phyloP scores from a whole-genome alignment of 352 stramenopile species.

The Thalassiosira mediterranea region DNA sequence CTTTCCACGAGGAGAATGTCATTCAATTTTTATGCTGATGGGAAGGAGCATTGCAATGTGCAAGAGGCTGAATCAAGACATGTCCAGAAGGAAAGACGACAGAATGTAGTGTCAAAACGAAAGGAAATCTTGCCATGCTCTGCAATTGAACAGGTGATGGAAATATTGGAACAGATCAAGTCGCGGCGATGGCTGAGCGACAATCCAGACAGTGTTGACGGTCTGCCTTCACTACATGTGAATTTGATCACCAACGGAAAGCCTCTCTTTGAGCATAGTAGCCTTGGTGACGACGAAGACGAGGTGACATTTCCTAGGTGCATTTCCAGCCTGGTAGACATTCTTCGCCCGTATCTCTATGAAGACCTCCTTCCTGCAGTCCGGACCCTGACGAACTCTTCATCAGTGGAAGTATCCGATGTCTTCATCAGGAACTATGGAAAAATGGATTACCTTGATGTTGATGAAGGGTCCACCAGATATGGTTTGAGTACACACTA shows the following conservation, averaged over 20 bases:
- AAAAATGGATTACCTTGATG: conserved; percentile 10
- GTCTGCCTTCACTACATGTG: conserved; percentile 66
- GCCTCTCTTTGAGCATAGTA: conserved; percentile 36
- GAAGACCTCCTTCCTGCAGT: conserved; percentile 54
- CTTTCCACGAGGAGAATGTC: conserved; percentile 28
- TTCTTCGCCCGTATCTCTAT: conserved; percentile 60
- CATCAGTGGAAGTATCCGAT: conserved; percentile 60
- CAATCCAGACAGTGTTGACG: conserved; percentile 73
- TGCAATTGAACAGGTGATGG: conserved; percentile 7
- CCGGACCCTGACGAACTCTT: conserved; percentile 39
- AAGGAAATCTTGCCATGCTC: conserved; percentile 12
- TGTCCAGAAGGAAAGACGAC: background rate
- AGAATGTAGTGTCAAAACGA: conserved; percentile 19
- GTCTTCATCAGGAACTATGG: conserved; percentile 75
- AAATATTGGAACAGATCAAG: conserved; percentile 25
- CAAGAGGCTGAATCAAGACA: no score
- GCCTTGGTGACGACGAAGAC: conserved; percentile 12
- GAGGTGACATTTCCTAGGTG: conserved; percentile 31
- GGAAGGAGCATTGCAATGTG: background rate
- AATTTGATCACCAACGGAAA: conserved; percentile 64
- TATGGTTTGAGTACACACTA: conserved; percentile 67
- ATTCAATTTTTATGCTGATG: conserved; percentile 22
- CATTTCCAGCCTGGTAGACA: conserved; percentile 39
- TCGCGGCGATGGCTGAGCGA: conserved; percentile 49
- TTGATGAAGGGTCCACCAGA: conserved; percentile 17